Percentiles rank a stretch among this genome's conserved stretches.
Conservation (phyloP, 768 basidiomycete species). For the Xerocomellus intermedius region DNA sequence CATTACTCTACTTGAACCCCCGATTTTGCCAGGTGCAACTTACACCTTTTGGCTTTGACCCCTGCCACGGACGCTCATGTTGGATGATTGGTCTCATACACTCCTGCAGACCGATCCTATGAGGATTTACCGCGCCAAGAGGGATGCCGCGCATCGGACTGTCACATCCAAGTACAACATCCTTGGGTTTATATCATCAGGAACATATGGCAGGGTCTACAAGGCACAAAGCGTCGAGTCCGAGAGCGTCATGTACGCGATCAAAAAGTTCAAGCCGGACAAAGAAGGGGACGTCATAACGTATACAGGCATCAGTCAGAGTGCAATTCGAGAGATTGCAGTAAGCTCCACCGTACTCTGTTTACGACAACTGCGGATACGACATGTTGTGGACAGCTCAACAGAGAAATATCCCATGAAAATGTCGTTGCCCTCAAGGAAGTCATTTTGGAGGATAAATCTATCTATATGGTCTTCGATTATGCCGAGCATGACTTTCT, state of each 20-base stretch:
- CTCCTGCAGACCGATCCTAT: conserved; percentile 65
- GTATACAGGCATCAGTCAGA: conserved; percentile 97
- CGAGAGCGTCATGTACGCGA: conserved; percentile 77
- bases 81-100: conserved; percentile 38
- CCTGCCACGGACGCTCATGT: conserved; percentile 6
- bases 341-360: conserved; percentile 42
- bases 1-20: neutral
- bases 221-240: conserved; percentile 82
- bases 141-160: conserved; percentile 63
- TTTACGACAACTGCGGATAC: conserved; percentile 16
- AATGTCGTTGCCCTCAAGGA: conserved; percentile 91
- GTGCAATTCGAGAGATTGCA: conserved; percentile 94
- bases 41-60: neutral
- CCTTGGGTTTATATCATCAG: conserved; percentile 96
- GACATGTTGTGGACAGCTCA: conserved; percentile 50
- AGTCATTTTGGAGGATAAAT: conserved; percentile 96
- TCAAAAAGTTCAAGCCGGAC: conserved; percentile 99
- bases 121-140: conserved; percentile 78
- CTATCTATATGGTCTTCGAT: conserved; percentile 99
- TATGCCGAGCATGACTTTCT: conserved; percentile 99
- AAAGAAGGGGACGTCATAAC: conserved; percentile 96
- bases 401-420: conserved; percentile 86
- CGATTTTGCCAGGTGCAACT: neutral
- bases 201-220: conserved; percentile 98
- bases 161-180: conserved; percentile 87